phyloP scores from a whole-genome alignment of 2,329 filamentous ascomycete genomes.

The Cytospora chrysosperma region DNA sequence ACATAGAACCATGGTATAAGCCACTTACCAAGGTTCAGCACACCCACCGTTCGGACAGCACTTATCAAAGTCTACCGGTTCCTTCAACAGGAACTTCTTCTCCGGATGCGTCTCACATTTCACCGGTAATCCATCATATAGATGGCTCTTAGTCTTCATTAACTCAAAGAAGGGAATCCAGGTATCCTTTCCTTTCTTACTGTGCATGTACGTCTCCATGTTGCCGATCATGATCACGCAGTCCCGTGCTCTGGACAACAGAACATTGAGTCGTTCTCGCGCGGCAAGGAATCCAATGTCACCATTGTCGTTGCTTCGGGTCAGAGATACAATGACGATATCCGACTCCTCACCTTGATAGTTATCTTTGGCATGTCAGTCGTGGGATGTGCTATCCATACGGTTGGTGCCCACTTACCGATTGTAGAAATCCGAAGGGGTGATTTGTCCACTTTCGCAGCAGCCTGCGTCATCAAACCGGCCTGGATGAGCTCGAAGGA shows the following conservation, averaged over 20 bases:
- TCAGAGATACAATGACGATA: slow-evolving; percentile 67
- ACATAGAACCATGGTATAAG: neutral
- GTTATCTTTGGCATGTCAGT: slow-evolving; percentile 54
- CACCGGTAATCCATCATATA: slow-evolving; percentile 62
- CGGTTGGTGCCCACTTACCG: slow-evolving; percentile 45
- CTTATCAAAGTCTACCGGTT: slow-evolving; percentile 57
- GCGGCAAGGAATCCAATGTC: slow-evolving; percentile 71
- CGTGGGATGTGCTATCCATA: neutral
- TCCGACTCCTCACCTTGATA: slow-evolving; percentile 78
- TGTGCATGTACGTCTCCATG: slow-evolving; percentile 62
- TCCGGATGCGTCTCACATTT: slow-evolving; percentile 60
- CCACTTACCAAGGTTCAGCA: slow-evolving; percentile 57
- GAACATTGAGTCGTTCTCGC: slow-evolving; percentile 66
- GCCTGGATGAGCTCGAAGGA: slow-evolving; percentile 60
- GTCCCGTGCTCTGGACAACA: slow-evolving; percentile 66
- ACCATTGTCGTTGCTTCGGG: slow-evolving; percentile 59
- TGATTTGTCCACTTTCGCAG: slow-evolving; percentile 50
- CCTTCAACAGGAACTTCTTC: slow-evolving; percentile 44
- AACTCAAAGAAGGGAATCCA: slow-evolving; percentile 60
- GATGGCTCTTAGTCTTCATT: slow-evolving; percentile 48
- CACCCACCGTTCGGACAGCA: slow-evolving; percentile 72
- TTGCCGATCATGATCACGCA: slow-evolving; percentile 70
- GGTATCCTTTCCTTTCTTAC: slow-evolving; percentile 53
- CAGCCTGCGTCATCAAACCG: slow-evolving; percentile 57
- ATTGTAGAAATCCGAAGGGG: slow-evolving; percentile 66